Conservation (phyloP, 176 grass and related monocot genomes). For the Eleusine indica region DNA sequence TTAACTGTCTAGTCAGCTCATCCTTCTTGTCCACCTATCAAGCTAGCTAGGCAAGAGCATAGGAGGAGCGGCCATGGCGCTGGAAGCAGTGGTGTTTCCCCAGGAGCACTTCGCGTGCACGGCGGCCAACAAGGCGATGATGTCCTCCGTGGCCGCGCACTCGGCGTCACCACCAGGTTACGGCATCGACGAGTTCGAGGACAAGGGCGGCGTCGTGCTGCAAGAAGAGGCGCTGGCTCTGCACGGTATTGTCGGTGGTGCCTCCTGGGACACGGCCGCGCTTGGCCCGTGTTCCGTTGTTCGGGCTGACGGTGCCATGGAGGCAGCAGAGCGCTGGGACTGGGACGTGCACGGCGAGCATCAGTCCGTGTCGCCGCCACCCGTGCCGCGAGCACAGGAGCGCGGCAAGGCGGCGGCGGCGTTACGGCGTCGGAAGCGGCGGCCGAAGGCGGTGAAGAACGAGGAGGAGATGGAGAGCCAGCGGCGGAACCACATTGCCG, state of each 20-base stretch:
- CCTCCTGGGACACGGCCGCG: conserved; percentile 26
- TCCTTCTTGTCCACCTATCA: background rate
- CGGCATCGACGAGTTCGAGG: conserved; percentile 48
- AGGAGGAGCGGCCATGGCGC: conserved; percentile 13
- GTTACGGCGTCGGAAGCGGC: conserved; percentile 23
- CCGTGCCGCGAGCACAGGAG: background rate
- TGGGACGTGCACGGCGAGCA: background rate
- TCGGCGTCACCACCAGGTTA: conserved; percentile 3
- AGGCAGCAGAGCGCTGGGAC: conserved; percentile 38
- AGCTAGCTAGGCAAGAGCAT: background rate
- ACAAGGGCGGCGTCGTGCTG: conserved; percentile 43
- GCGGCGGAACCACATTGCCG: conserved; percentile 82
- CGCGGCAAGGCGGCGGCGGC: conserved; percentile 28
- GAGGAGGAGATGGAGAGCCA: conserved; percentile 57
- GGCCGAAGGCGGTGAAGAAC: conserved; percentile 49
- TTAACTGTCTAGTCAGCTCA: background rate
- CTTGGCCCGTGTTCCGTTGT: conserved; percentile 24
- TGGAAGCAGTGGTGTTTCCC: conserved; percentile 54
- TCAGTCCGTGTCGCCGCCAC: conserved; percentile 21
- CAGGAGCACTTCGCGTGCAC: conserved; percentile 25
- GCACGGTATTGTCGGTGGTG: background rate
- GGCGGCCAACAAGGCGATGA: background rate
- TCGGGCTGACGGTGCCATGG: background rate
- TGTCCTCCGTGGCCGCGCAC: background rate
- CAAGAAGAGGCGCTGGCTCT: conserved; percentile 15